These are phyloP conservation scores for Apiotrichum laibachii DNA, from an alignment of 1,284 basidiomycete genomes.

Conservation along the genomic window DNA sequence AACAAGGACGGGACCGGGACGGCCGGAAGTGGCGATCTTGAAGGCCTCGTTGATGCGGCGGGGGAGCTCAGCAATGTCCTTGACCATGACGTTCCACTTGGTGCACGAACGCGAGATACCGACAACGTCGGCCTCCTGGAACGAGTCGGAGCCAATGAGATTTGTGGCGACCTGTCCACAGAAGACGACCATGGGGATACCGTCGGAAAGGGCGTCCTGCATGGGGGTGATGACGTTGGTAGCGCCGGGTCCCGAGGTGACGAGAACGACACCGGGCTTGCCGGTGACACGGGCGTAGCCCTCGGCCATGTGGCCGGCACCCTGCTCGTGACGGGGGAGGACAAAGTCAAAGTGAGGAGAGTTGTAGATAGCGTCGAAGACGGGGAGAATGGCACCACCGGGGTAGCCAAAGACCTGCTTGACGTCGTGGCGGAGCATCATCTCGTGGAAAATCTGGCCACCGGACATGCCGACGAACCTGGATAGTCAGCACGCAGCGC, in stretches of 20 bases:
- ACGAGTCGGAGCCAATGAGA: constrained; percentile 95
- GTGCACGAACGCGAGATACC: constrained; percentile 96
- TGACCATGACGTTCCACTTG: constrained; percentile 99
- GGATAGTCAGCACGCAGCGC: too few species aligned
- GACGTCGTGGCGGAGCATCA: constrained; percentile 96
- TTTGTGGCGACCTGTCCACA: constrained; percentile 96
- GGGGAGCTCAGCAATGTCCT: constrained; percentile 92
- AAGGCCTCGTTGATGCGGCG: constrained; percentile 98
- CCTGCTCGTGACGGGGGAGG: constrained; percentile 94
- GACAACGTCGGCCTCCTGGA: constrained; percentile 96
- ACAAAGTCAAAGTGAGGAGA: constrained; percentile 94
- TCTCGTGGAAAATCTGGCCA: constrained; percentile 98
- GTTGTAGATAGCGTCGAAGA: constrained; percentile 98
- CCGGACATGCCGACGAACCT: constrained; percentile 91
- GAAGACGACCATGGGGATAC: constrained; percentile 92
- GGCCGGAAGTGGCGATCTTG: constrained; percentile 95
- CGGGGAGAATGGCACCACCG: constrained; percentile 94
- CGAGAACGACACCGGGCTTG: constrained; percentile 94
- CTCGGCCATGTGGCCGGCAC: constrained; percentile 98
- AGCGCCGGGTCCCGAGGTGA: constrained; percentile 95
- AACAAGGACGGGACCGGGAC: constrained; percentile 94
- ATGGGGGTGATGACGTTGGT: constrained; percentile 98
- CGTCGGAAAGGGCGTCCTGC: constrained; percentile 95
- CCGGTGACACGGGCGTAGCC: constrained; percentile 97
- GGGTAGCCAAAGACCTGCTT: constrained; percentile 98